Conservation (phyloP, 352 stramenopile species). For the Globisporangium okanoganense region DNA sequence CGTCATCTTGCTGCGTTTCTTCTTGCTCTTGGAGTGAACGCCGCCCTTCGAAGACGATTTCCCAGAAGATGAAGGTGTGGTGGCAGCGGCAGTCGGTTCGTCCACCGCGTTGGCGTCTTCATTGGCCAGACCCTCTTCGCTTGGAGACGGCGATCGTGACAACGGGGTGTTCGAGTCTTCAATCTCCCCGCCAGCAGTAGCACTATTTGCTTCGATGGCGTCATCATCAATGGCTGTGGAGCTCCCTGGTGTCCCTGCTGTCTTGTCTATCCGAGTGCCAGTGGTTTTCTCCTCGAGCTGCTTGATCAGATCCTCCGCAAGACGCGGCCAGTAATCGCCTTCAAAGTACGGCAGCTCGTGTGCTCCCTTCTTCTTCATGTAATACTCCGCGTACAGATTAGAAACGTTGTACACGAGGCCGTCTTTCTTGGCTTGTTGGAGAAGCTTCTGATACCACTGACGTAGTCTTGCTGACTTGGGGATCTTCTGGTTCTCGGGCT, state of each 20-base stretch:
- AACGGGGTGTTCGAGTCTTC: constrained; percentile 36
- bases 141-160: constrained; percentile 46
- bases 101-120: constrained; percentile 22
- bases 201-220: constrained; percentile 1
- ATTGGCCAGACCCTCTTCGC: constrained; percentile 26
- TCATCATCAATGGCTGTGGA: constrained; percentile 14
- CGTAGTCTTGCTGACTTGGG: constrained; percentile 83
- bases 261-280: constrained; percentile 29
- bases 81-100: constrained; percentile 8
- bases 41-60: constrained; percentile 21
- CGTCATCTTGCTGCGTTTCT: constrained; percentile 75
- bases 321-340: constrained; percentile 98
- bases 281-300: constrained; percentile 93
- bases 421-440: constrained; percentile 78
- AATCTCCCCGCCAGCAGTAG: constrained; percentile 12
- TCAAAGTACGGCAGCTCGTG: constrained; percentile 98
- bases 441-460: constrained; percentile 85
- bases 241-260: background rate
- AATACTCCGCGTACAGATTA: constrained; percentile 86
- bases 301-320: constrained; percentile 99
- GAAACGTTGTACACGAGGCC: constrained; percentile 77
- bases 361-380: constrained; percentile 84
- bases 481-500: constrained; percentile 89
- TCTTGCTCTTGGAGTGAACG: constrained; percentile 55
- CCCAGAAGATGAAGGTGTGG: constrained; percentile 12